Evolutionary conservation across 2,329 filamentous ascomycete species (phyloP), one percentile per base, ranked within the genome.

Genomic region (Phoma sp.): DNA sequence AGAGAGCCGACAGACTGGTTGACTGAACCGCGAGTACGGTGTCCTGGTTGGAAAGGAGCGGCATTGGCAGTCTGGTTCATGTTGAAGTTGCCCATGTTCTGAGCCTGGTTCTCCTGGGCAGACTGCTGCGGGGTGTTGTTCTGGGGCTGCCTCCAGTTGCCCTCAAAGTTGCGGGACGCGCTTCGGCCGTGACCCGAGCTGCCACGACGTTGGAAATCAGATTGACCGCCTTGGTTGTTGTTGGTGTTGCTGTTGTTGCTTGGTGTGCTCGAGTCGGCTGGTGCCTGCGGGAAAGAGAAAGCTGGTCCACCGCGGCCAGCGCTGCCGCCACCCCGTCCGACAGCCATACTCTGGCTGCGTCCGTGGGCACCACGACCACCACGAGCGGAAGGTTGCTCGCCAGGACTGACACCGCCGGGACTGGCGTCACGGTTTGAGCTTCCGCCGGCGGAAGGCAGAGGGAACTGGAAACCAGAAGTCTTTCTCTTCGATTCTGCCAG

Each of bases 401-500:
- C 62, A 41, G 66, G 52, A 53, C 67, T 70, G 39, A 61, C 69
- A 41, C 75, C 83, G 25, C 84, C 77, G 58, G 87, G 85, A 63
- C 87, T 86, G 41, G 79, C 75, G 46, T 85, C 77, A 45, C 83
- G 80, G 60, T 85, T 83, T 32, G 75, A 76, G 33, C 79, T 77
- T 50, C 84, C 85, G 48, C 84, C 81, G 60, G 88, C 83, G 43
- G 85, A 85, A 44, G 92, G 90, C 48, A 88, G 86, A 15, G 95
- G 94, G 74, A 99, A 99, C 74, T 96, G 93, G 78, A 98, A 99
- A 54, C 88, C 92, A 61, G 91, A 92, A 58, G 93, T 92, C 51
- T 94, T 96, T 76, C 93, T 85, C 80, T 97, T 97, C 82, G 96
- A 94, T 79, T 99, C 95, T 43, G 95, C 95, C 61, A 96, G 80